A percentile compares a stretch with the other conserved stretches of the same genome.
Conservation (phyloP, 768 basidiomycete genomes). For the Collybia sordida region DNA sequence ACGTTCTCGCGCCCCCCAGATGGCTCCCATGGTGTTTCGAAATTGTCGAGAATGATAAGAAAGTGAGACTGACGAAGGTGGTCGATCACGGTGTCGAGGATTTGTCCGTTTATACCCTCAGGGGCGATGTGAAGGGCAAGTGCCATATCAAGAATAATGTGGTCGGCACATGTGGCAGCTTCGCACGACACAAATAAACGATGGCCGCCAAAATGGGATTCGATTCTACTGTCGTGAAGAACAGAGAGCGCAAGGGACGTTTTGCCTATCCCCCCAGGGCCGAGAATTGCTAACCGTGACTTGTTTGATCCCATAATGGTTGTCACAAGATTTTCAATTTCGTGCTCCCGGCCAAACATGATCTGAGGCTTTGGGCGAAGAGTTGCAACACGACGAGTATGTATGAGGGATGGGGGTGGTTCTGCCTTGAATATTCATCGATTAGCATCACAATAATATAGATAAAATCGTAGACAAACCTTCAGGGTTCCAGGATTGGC, state of each 20-base stretch:
- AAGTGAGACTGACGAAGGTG: conserved; percentile 10
- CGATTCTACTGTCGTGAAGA: conserved; percentile 20
- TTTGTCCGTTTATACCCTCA: conserved; percentile 9
- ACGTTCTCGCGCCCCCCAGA: conserved; percentile 19
- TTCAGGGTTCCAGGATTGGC: no score
- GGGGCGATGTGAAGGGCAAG: conserved; percentile 13
- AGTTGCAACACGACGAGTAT: background rate
- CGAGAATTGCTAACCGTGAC: conserved; percentile 25
- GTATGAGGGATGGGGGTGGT: background rate
- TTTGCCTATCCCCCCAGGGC: conserved; percentile 32
- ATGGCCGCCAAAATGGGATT: conserved; percentile 11
- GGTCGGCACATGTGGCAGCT: conserved; percentile 19
- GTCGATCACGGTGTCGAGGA: conserved; percentile 15
- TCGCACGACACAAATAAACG: conserved; percentile 31
- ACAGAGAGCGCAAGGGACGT: conserved; percentile 27
- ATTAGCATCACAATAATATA: background rate
- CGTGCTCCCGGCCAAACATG: conserved; percentile 23
- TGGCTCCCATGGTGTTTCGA: conserved; percentile 32
- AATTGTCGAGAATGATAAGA: conserved; percentile 30
- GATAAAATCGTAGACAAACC: no score
- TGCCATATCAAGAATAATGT: conserved; percentile 21
- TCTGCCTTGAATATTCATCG: background rate
- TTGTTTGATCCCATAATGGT: conserved; percentile 9
- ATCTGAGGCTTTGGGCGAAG: conserved; percentile 20
- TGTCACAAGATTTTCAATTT: conserved; percentile 19